phyloP scores from a whole-genome alignment of 2,329 filamentous ascomycete species.

The Talaromyces verruculosus region DNA sequence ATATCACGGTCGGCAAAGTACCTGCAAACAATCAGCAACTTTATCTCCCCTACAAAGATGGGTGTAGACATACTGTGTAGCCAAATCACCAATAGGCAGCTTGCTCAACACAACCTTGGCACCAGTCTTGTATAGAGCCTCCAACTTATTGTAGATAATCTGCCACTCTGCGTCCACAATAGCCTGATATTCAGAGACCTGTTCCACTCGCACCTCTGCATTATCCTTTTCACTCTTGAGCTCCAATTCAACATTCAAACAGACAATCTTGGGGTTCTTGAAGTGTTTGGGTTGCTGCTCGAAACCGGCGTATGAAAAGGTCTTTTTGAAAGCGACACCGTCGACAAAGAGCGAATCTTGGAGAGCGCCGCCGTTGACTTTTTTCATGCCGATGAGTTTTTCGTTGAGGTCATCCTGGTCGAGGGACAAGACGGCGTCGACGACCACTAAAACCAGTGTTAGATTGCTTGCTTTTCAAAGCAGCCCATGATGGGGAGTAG shows the following conservation, averaged over 20 bases:
- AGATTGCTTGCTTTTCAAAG: not conserved
- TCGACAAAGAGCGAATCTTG: slow-evolving; percentile 97
- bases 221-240: slow-evolving; percentile 99
- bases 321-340: slow-evolving; percentile 99
- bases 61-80: slow-evolving; percentile 66
- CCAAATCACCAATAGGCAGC: slow-evolving; percentile 93
- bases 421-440: slow-evolving; percentile 90
- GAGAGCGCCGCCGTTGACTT: slow-evolving; percentile 92
- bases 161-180: slow-evolving; percentile 99
- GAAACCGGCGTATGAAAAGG: slow-evolving; percentile 97
- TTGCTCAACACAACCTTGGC: slow-evolving; percentile 98
- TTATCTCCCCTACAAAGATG: not conserved
- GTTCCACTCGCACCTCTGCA: slow-evolving; percentile 94
- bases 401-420: slow-evolving; percentile 98
- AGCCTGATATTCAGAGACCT: slow-evolving; percentile 98
- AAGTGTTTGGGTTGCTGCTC: slow-evolving; percentile 98
- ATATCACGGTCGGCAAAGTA: slow-evolving; percentile 97
- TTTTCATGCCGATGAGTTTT: slow-evolving; percentile 97
- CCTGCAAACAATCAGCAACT: slow-evolving; percentile 31
- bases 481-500: not conserved
- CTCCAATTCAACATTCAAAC: slow-evolving; percentile 95
- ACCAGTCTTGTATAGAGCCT: slow-evolving; percentile 87
- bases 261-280: slow-evolving; percentile 91
- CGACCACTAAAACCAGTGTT: slow-evolving; percentile 68
- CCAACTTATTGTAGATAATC: slow-evolving; percentile 99